phyloP scores from a whole-genome alignment of 768 basidiomycete genomes.

The Tricholoma bakamatsutake region DNA sequence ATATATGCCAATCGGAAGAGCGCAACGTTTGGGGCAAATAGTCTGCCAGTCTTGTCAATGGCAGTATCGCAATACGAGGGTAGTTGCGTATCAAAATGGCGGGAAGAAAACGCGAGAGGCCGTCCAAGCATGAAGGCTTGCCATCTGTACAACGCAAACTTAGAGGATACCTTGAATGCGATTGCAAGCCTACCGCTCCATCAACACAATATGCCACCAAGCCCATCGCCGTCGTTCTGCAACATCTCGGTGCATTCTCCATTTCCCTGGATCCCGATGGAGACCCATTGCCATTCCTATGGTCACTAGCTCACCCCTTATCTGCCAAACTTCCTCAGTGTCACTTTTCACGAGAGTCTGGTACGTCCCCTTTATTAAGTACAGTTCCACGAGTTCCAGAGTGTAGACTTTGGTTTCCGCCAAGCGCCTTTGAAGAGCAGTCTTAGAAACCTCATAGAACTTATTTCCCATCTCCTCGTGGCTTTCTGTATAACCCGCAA shows the following conservation, averaged over 20 bases:
- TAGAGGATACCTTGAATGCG: neutral
- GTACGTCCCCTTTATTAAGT: constrained; percentile 67
- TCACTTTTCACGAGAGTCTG: constrained; percentile 68
- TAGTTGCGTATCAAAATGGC: constrained; percentile 79
- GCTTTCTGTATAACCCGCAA: constrained; percentile 44
- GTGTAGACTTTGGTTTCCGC: constrained; percentile 55
- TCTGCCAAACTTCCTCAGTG: constrained; percentile 76
- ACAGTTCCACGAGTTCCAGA: constrained; percentile 71
- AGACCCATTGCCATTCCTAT: constrained; percentile 80
- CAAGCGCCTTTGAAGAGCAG: constrained; percentile 56
- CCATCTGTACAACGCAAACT: constrained; percentile 46
- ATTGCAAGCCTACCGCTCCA: constrained; percentile 55
- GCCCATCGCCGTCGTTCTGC: constrained; percentile 82
- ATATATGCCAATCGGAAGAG: constrained; percentile 73
- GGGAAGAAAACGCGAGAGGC: constrained; percentile 66
- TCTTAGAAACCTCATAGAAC: constrained; percentile 66
- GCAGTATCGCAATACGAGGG: constrained; percentile 64
- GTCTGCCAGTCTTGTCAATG: constrained; percentile 55
- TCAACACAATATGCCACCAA: constrained; percentile 84
- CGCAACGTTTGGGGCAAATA: constrained; percentile 71
- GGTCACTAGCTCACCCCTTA: constrained; percentile 66
- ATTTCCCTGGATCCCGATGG: constrained; percentile 81
- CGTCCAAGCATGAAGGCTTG: constrained; percentile 86
- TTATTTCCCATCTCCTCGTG: constrained; percentile 57
- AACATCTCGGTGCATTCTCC: constrained; percentile 60